phyloP scores from a whole-genome alignment of 148 eudicot species.

The Vaccinium darrowii region DNA sequence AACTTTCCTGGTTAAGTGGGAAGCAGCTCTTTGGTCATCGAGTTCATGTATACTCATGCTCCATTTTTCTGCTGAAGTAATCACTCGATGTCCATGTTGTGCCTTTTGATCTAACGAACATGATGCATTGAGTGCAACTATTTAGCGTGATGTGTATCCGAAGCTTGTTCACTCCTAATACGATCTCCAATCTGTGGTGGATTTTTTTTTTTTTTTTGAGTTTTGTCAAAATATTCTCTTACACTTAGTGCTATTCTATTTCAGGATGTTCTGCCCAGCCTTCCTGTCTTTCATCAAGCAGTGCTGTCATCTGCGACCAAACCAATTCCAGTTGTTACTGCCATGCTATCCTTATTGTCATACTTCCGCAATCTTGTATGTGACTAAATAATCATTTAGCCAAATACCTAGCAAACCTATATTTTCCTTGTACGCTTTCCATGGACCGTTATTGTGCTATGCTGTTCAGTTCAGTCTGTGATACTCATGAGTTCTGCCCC shows the following conservation, averaged over 20 bases:
- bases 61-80: background rate
- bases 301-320: slow-evolving; percentile 63
- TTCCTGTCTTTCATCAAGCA: slow-evolving; percentile 65
- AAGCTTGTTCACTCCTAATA: background rate
- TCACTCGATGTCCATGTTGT: background rate
- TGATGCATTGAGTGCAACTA: background rate
- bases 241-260: slow-evolving; percentile 15
- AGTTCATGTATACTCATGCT: background rate
- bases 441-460: background rate
- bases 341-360: slow-evolving; percentile 77
- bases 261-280: slow-evolving; percentile 61
- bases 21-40: background rate
- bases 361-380: slow-evolving; percentile 78
- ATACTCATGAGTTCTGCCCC: background rate
- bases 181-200: background rate
- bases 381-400: background rate
- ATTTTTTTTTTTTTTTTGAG: slow-evolving; percentile 16
- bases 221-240: background rate
- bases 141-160: background rate
- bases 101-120: background rate
- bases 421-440: background rate
- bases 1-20: slow-evolving; percentile 1
- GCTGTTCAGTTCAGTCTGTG: background rate
- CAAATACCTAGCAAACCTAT: background rate
- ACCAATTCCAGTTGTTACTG: slow-evolving; percentile 68